These are phyloP conservation scores for Ilyonectria mors-panacis DNA, from an alignment of 2,329 filamentous ascomycete species.

Conservation along the genomic window DNA sequence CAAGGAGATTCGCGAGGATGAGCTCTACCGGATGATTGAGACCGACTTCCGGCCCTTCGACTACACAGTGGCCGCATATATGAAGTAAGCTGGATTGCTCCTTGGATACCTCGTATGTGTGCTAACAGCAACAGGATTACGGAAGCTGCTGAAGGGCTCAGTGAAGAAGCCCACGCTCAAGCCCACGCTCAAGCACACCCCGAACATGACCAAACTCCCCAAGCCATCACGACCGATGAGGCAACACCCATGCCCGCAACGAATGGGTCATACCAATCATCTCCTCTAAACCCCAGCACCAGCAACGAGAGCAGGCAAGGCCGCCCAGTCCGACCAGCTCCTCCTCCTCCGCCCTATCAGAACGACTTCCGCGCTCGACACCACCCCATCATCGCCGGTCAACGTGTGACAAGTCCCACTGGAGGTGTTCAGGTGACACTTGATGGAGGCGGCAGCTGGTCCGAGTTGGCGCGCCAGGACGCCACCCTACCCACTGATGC, in stretches of 20 bases:
- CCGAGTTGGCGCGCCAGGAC: conserved; percentile 88
- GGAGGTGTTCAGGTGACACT: conserved; percentile 93
- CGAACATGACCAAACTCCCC: conserved; percentile 50
- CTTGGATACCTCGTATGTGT: background rate
- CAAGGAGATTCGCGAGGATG: conserved; percentile 94
- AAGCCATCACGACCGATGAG: conserved; percentile 68
- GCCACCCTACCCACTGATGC: conserved; percentile 80
- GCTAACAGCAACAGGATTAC: conserved; percentile 56
- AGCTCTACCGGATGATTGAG: conserved; percentile 95
- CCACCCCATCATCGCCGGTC: conserved; percentile 71
- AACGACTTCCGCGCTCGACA: conserved; percentile 62
- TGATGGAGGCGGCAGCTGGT: conserved; percentile 92
- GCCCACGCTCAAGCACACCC: background rate
- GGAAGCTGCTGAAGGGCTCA: conserved; percentile 43
- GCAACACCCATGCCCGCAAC: conserved; percentile 58
- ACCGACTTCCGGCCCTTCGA: conserved; percentile 95
- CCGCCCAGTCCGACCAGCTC: conserved; percentile 48
- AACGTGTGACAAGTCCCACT: conserved; percentile 81
- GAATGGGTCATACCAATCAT: conserved; percentile 45
- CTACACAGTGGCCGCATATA: conserved; percentile 87
- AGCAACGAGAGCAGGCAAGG: conserved; percentile 47
- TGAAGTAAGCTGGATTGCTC: conserved; percentile 69
- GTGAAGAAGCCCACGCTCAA: conserved; percentile 20
- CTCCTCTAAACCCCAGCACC: conserved; percentile 44
- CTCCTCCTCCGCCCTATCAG: conserved; percentile 64